These are phyloP conservation scores for Penicillium griseofulvum DNA, from an alignment of 2,329 filamentous ascomycete genomes.

Conservation along the genomic window DNA sequence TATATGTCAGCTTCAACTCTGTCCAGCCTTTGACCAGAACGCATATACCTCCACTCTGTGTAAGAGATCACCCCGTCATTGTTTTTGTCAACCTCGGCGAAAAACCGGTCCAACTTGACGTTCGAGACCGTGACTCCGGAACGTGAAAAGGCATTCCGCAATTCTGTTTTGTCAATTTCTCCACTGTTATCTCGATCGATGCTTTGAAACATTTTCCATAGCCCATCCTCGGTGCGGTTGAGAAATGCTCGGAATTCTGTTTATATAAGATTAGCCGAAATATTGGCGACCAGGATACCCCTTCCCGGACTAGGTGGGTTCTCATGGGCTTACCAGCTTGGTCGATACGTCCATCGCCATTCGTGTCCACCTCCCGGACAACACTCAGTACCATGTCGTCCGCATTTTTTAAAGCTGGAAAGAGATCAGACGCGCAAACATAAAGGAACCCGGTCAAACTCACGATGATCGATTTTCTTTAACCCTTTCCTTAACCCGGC, in stretches of 20 bases:
- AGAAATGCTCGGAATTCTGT: conserved; percentile 88
- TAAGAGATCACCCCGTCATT: conserved; percentile 84
- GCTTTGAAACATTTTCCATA: conserved; percentile 75
- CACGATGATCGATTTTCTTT: conserved; percentile 87
- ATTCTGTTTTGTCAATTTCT: conserved; percentile 79
- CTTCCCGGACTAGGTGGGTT: conserved; percentile 10
- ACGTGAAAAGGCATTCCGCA: conserved; percentile 71
- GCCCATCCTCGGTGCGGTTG: conserved; percentile 78
- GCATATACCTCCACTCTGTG: conserved; percentile 88
- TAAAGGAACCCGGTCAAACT: conserved; percentile 36
- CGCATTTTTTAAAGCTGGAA: conserved; percentile 76
- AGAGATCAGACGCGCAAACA: conserved; percentile 18
- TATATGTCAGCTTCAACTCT: conserved; percentile 5
- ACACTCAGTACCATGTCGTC: conserved; percentile 79
- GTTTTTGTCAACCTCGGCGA: conserved; percentile 84
- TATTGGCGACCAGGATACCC: conserved; percentile 16
- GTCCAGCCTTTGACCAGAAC: conserved; percentile 3
- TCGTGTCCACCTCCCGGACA: conserved; percentile 77
- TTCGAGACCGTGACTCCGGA: conserved; percentile 77
- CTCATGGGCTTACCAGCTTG: conserved; percentile 67
- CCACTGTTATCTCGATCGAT: conserved; percentile 87
- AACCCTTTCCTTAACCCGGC: conserved; percentile 81
- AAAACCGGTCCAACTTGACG: conserved; percentile 78
- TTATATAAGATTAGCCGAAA: conserved; percentile 21
- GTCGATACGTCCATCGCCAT: conserved; percentile 84